phyloP scores from a whole-genome alignment of 306 rosid genomes.

The Oxytropis ochrocephala region DNA sequence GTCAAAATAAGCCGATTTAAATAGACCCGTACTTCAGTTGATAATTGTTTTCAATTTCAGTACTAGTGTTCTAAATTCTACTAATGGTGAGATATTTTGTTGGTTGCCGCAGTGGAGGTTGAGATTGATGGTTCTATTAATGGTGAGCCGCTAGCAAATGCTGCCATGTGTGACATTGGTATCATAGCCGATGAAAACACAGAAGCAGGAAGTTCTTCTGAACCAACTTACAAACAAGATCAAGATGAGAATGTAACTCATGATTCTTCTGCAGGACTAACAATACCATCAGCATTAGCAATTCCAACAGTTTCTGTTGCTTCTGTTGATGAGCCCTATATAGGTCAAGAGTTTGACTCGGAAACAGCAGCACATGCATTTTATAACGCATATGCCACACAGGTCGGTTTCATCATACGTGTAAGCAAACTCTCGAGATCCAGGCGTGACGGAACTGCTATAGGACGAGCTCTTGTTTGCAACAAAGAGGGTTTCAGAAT shows the following conservation, averaged over 20 bases:
- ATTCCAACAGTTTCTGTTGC: slow-evolving; percentile 41
- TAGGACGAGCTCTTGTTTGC: slow-evolving; percentile 95
- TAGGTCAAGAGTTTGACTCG: slow-evolving; percentile 89
- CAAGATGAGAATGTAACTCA: slow-evolving; percentile 38
- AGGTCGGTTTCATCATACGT: slow-evolving; percentile 77
- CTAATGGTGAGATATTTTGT: background rate
- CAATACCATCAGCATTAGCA: slow-evolving; percentile 39
- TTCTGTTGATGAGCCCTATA: slow-evolving; percentile 67
- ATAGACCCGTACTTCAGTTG: background rate
- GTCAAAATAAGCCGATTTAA: no score
- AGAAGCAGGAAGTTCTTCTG: slow-evolving; percentile 56
- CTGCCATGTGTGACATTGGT: slow-evolving; percentile 36
- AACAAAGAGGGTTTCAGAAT: slow-evolving; percentile 95
- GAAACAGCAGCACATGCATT: slow-evolving; percentile 91
- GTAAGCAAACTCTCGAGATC: slow-evolving; percentile 96
- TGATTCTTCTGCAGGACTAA: slow-evolving; percentile 47
- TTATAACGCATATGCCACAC: slow-evolving; percentile 84
- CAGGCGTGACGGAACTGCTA: slow-evolving; percentile 88
- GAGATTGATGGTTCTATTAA: slow-evolving; percentile 50
- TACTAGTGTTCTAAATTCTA: background rate
- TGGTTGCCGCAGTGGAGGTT: slow-evolving; percentile 86
- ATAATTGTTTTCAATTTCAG: background rate
- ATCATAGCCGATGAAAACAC: slow-evolving; percentile 50
- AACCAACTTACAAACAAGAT: slow-evolving; percentile 49
- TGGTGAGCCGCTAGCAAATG: slow-evolving; percentile 41